These are phyloP conservation scores for Penicillium chermesinum DNA, from an alignment of 495 filamentous ascomycete species.

Conservation along the genomic window DNA sequence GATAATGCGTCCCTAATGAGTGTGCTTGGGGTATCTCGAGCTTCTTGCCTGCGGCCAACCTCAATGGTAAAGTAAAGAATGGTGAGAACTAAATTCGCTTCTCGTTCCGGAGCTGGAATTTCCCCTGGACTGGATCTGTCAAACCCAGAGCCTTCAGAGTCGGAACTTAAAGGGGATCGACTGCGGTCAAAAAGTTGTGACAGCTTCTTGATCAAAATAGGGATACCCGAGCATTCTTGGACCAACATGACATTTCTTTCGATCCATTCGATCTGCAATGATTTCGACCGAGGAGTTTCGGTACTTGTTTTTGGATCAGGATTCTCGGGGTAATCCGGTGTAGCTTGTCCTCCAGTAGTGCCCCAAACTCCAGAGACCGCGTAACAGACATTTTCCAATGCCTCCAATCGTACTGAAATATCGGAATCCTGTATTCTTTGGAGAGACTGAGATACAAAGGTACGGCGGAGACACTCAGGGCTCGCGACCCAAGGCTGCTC, in stretches of 20 bases:
- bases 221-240: constrained; percentile 54
- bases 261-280: constrained; percentile 65
- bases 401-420: constrained; percentile 50
- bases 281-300: constrained; percentile 42
- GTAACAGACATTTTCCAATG: constrained; percentile 73
- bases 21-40: constrained; percentile 19
- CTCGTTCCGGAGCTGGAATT: constrained; percentile 39
- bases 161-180: constrained; percentile 20
- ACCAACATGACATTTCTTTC: constrained; percentile 57
- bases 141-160: constrained; percentile 29
- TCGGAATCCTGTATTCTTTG: constrained; percentile 45
- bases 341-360: constrained; percentile 55
- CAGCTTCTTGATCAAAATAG: constrained; percentile 56
- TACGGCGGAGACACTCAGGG: constrained; percentile 35
- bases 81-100: constrained; percentile 51
- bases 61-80: constrained; percentile 70
- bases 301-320: constrained; percentile 21
- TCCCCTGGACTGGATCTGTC: constrained; percentile 29
- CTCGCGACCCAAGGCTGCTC: constrained; percentile 49
- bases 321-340: constrained; percentile 24
- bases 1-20: constrained; percentile 35
- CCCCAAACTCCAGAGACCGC: constrained; percentile 73
- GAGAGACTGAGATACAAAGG: constrained; percentile 41
- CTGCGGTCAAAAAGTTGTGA: constrained; percentile 52
- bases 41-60: constrained; percentile 49